Base-by-base conservation (phyloP, 495 filamentous ascomycete genomes). In the Amphirosellinia nigrospora region DNA sequence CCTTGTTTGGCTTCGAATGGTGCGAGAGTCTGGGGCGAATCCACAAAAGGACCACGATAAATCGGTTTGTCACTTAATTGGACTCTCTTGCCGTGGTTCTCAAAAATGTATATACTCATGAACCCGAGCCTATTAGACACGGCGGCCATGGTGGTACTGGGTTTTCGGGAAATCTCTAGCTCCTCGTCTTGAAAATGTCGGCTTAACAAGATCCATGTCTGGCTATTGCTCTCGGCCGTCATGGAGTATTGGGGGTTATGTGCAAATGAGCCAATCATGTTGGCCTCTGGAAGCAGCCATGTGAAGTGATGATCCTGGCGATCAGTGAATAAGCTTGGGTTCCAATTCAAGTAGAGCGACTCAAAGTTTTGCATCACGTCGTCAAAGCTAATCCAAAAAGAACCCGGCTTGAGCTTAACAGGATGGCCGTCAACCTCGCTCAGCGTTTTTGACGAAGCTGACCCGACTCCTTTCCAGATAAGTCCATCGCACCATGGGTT, bases 281-380 rank as follows among this genome's bases (percentile, higher is more conserved):
- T 86, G 15, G 84, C 81, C n/a, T 79, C 83, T 0, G 89, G 85
- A 21, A 96, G 83, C 45, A 92, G 87, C 96, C 96, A 99, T 3
- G 85, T 81, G 78, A 98, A 97, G 79, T 99, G 96, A 64, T 93
- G 86, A 74, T 98, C 94, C 76, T 97, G 89, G 34, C 93, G 89
- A 71, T 90, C 80, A 15, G 80, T 82, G 79, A 99, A 99, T 9
- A 97, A 82, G 2, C 85, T 87, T 7, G 96, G 94, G 73, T 97
- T 97, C 96, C 96, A 99, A 79, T 98, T 99, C 53, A 98, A 82
- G 79, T 98, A 99, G 36, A 98, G 85, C 30, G 94, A 96, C 70
- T 97, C 93, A 71, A 97, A 99, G 74, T 96, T 88, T 73, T 96
- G 94, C 38, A 93, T 85, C 8, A 97, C 88, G 61, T 93, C 90